These are phyloP conservation scores for Vicia sativa DNA, from an alignment of 306 rosid species.

Conservation along the genomic window DNA sequence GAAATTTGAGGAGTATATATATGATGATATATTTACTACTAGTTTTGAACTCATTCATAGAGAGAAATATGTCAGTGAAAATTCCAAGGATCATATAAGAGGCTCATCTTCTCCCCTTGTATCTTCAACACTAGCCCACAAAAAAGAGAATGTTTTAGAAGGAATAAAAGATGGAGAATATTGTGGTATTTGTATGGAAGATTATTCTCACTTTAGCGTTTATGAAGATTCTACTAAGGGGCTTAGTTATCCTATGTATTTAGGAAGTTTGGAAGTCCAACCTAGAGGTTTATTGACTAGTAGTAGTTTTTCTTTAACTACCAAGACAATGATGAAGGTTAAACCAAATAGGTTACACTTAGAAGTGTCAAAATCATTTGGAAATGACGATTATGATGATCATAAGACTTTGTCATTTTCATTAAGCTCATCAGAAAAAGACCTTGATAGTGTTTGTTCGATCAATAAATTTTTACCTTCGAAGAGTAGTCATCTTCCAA, in stretches of 20 bases:
- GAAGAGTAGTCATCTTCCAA: background rate
- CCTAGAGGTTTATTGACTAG: background rate
- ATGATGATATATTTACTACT: background rate
- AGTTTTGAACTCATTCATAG: conserved; percentile 7
- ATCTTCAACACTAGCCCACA: background rate
- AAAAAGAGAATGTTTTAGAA: background rate
- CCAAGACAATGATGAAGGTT: conserved; percentile 2
- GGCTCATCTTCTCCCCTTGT: conserved; percentile 11
- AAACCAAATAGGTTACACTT: conserved; percentile 1
- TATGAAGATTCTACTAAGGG: conserved; percentile 11
- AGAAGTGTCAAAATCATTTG: conserved; percentile 2
- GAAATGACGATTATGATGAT: conserved; percentile 5
- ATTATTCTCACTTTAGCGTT: background rate
- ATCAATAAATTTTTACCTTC: background rate
- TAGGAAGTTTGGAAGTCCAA: conserved; percentile 5
- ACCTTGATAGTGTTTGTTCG: background rate
- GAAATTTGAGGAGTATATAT: conserved; percentile 22
- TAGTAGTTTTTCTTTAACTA: background rate
- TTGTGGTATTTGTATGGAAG: background rate
- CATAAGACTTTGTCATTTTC: background rate
- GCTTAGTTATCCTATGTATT: conserved; percentile 11
- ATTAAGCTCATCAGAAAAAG: conserved; percentile 14
- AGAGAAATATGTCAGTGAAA: background rate
- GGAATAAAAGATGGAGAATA: conserved; percentile 6
- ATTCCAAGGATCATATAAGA: background rate